Base-by-base conservation (phyloP, 768 basidiomycete genomes). In the Podaxis sp. region DNA sequence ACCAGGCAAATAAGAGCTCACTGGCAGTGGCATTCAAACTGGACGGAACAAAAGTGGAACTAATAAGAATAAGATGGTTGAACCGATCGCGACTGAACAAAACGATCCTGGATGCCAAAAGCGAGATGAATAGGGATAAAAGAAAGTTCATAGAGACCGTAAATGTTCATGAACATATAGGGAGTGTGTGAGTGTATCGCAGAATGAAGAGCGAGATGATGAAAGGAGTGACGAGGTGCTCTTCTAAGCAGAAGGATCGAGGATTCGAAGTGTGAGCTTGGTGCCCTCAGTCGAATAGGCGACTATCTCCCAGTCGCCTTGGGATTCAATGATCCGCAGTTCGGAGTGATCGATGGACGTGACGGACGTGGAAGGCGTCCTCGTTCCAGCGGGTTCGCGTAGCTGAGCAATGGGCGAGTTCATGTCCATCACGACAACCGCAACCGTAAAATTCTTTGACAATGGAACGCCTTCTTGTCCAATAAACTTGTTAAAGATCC, bases 401-500 rank as follows among this genome's bases (percentile, higher is more conserved):
- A 50, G 29, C 38, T 38, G 63, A 37, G 59, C 56, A 25, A 55
- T 63, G 53, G 59, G 57, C 49, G 57, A 51, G 37, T 47, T 53
- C 56, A 61, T 57, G 50, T n/a, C 67, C 36, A 60, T 67, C 38
- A 80, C 79, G 59, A 84, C 77, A 52, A 82, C 68, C 66, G 85
- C 81, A 19, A 91, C 72, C 7, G 77, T 79, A 69, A 91, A 91
- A 0, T 77, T 73, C 6, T 79, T 74, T 0, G 79, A 79, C 24
- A 91, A 80, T 12, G 79, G 76, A 47, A 86, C 66, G 53, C 80
- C 80, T 70, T 86, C 87, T 67, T 86, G 82, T 24, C 79, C 77
- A n/a, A 82, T 79, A 68, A 92, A 87, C 67, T 90, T 91, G 59
- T 87, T 83, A 64, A 82, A 81, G 25, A 93, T 75, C 53, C 82